A percentile compares a stretch with the other conserved stretches of the same genome.
Conservation (phyloP, 495 filamentous ascomycete genomes). For the Aspergillus affinis region DNA sequence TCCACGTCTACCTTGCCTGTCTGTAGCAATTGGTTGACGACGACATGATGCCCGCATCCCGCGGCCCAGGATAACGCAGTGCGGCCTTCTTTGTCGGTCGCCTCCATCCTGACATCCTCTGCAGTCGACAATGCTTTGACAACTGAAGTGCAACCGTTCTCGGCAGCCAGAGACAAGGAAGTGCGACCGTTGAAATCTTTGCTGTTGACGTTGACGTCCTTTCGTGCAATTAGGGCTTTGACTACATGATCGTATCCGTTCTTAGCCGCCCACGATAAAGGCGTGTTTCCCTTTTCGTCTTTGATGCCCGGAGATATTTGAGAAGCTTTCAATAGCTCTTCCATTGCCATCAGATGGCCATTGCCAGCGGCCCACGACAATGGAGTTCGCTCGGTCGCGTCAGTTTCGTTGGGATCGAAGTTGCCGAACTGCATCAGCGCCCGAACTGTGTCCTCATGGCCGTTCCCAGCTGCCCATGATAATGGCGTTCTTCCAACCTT, state of each 20-base stretch:
- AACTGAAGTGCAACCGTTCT: not conserved
- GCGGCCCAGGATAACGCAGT: not conserved
- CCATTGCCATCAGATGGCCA: constrained; percentile 4
- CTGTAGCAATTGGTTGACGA: not conserved
- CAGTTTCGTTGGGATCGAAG: constrained; percentile 3
- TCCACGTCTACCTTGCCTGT: not conserved
- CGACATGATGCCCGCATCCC: not conserved
- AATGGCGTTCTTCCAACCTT: constrained; percentile 10
- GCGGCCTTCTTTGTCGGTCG: not conserved
- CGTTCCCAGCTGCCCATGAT: constrained; percentile 10
- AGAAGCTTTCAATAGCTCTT: constrained; percentile 3
- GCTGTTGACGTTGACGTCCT: constrained; percentile 1
- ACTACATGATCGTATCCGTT: not conserved
- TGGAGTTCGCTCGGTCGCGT: constrained; percentile 9
- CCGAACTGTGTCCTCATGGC: constrained; percentile 8
- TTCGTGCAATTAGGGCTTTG: not conserved
- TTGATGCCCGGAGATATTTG: too few relatives aligned
- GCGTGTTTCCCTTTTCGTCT: not conserved
- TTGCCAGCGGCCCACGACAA: constrained; percentile 12
- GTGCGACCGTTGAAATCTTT: not conserved
- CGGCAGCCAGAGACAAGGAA: not conserved
- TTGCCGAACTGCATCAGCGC: constrained; percentile 5
- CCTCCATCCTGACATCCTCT: not conserved
- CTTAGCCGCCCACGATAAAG: not conserved
- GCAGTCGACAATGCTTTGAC: not conserved